Percentiles rank a stretch among this genome's conserved stretches.
Conservation (phyloP, 306 rosid genomes). For the Medicago ruthenica region DNA sequence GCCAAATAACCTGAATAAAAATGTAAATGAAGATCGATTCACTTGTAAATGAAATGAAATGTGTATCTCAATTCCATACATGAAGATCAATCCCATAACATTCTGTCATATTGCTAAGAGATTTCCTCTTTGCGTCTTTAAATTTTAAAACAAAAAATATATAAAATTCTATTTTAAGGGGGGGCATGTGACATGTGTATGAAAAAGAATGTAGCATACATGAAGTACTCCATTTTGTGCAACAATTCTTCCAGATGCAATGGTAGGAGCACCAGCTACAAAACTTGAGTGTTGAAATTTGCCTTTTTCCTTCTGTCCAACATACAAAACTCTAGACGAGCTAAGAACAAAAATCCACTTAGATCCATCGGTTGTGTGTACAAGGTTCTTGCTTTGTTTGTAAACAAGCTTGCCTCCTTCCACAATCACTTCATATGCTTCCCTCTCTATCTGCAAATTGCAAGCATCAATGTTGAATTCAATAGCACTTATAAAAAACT, state of each 20-base stretch:
- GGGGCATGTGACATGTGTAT: not conserved
- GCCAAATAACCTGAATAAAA: constrained; percentile 80
- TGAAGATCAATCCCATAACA: too few species aligned
- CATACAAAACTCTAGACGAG: constrained; percentile 60
- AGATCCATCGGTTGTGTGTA: constrained; percentile 59
- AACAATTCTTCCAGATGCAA: constrained; percentile 80
- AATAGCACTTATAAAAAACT: too few species aligned
- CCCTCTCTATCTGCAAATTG: constrained; percentile 69
- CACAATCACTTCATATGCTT: constrained; percentile 73
- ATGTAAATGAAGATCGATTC: constrained; percentile 28
- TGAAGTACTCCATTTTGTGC: constrained; percentile 66
- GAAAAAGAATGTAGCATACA: constrained; percentile 48
- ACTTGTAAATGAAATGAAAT: constrained; percentile 9
- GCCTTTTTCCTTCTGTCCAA: constrained; percentile 78
- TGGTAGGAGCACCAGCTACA: constrained; percentile 84
- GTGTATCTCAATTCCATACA: not conserved
- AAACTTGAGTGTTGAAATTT: constrained; percentile 88
- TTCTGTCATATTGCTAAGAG: not conserved
- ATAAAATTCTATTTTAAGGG: not conserved
- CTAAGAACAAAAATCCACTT: constrained; percentile 95
- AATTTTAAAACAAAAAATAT: too few species aligned
- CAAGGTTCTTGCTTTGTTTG: constrained; percentile 54
- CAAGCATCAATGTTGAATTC: constrained; percentile 36
- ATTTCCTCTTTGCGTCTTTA: too few species aligned
- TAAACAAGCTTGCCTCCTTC: constrained; percentile 65